Evolutionary conservation across 129 eudicot species (phyloP).

Genomic region (Ambrosia trifida): DNA sequence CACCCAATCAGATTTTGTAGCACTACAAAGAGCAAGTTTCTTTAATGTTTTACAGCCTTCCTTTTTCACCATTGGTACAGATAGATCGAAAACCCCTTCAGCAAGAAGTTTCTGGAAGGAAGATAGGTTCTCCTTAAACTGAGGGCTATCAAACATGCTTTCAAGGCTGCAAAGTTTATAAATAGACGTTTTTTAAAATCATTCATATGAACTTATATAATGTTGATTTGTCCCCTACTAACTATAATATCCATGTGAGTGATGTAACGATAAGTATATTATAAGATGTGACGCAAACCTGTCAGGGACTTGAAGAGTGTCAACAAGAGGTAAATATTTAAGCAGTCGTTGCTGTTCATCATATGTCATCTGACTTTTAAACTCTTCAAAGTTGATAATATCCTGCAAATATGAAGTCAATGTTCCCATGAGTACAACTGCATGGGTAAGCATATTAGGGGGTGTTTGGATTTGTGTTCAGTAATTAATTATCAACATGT

Average conservation of each 20-base stretch:
- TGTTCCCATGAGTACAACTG: not conserved
- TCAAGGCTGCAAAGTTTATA: conserved; percentile 50
- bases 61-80: conserved; percentile 45
- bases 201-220: conserved; percentile 5
- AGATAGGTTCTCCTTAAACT: conserved; percentile 67
- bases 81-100: conserved; percentile 80
- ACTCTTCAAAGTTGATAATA: conserved; percentile 62
- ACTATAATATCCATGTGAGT: not conserved
- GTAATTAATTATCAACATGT: not conserved
- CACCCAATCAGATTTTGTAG: conserved; percentile 77
- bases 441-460: not conserved
- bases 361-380: conserved; percentile 43
- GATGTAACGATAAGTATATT: conserved; percentile 2
- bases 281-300: conserved; percentile 49
- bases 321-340: conserved; percentile 54
- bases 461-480: not conserved
- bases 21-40: conserved; percentile 61
- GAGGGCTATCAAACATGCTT: conserved; percentile 75
- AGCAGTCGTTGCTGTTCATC: conserved; percentile 70
- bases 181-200: conserved; percentile 18
- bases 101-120: conserved; percentile 83
- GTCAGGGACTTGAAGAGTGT: conserved; percentile 48
- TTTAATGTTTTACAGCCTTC: conserved; percentile 62
- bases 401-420: conserved; percentile 51
- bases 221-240: not conserved